phyloP scores from a whole-genome alignment of 371 early-diverging fungal species.

The Lichtheimia ornata region DNA sequence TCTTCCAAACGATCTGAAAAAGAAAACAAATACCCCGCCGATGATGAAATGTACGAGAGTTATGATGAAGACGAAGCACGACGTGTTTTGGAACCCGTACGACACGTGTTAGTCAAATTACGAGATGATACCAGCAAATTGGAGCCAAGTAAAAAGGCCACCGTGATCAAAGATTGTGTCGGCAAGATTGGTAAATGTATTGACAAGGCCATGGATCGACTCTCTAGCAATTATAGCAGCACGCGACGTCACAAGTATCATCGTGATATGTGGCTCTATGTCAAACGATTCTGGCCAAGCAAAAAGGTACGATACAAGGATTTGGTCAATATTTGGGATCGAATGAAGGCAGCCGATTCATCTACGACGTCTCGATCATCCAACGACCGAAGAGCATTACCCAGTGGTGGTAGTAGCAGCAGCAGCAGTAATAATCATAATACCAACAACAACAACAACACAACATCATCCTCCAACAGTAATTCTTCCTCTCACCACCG shows the following conservation, averaged over 20 bases:
- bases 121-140: constrained; percentile 50
- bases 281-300: constrained; percentile 66
- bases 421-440: background rate
- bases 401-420: background rate
- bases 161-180: constrained; percentile 59
- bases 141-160: constrained; percentile 51
- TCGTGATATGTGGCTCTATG: constrained; percentile 63
- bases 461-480: background rate
- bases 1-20: constrained; percentile 12
- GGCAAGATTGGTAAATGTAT: constrained; percentile 66
- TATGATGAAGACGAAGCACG: constrained; percentile 60
- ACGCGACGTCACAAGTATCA: constrained; percentile 29
- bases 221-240: constrained; percentile 9
- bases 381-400: background rate
- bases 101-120: constrained; percentile 48
- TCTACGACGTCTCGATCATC: background rate
- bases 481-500: constrained; percentile 9
- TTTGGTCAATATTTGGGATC: constrained; percentile 60
- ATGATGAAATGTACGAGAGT: constrained; percentile 42
- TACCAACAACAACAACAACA: constrained; percentile 2
- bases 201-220: constrained; percentile 32
- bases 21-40: constrained; percentile 40
- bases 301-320: constrained; percentile 44
- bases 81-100: constrained; percentile 58
- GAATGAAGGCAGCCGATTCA: constrained; percentile 8